A percentile compares a stretch with the other conserved stretches of the same genome.
Evolutionary conservation across 2,329 filamentous ascomycete genomes (phyloP).

Genomic region (Lecanosticta acicola): DNA sequence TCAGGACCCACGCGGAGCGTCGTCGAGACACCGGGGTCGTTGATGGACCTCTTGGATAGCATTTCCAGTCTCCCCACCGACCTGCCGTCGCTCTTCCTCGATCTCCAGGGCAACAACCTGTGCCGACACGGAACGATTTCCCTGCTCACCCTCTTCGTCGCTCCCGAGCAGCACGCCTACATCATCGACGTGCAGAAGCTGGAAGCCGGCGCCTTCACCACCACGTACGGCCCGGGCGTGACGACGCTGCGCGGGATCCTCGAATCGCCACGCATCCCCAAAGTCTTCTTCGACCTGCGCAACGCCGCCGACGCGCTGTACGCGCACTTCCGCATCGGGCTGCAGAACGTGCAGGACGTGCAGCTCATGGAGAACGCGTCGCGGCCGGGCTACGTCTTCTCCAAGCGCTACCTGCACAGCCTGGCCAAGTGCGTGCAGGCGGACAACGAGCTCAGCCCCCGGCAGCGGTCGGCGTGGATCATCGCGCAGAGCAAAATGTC

Average conservation of each 20-base stretch:
- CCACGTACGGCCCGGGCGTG: conserved; percentile 15
- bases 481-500: conserved; percentile 35
- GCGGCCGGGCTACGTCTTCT: conserved; percentile 12
- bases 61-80: not conserved
- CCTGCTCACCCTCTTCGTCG: conserved; percentile 39
- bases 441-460: conserved; percentile 16
- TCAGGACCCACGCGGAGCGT: not conserved
- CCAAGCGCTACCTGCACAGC: conserved; percentile 29
- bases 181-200: conserved; percentile 45
- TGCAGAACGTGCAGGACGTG: conserved; percentile 47
- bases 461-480: conserved; percentile 25
- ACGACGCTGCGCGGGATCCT: conserved; percentile 39
- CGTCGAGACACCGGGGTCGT: not conserved
- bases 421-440: conserved; percentile 37
- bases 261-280: conserved; percentile 40
- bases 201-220: conserved; percentile 36
- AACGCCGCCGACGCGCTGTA: conserved; percentile 54
- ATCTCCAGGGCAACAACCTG: conserved; percentile 46
- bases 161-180: conserved; percentile 32
- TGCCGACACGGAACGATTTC: conserved; percentile 41
- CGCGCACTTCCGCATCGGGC: conserved; percentile 38
- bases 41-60: not conserved
- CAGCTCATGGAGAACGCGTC: conserved; percentile 52
- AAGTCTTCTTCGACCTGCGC: conserved; percentile 55
- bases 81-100: conserved; percentile 38